Base-by-base conservation (phyloP, 768 basidiomycete species). In the Lepiota venenata region DNA sequence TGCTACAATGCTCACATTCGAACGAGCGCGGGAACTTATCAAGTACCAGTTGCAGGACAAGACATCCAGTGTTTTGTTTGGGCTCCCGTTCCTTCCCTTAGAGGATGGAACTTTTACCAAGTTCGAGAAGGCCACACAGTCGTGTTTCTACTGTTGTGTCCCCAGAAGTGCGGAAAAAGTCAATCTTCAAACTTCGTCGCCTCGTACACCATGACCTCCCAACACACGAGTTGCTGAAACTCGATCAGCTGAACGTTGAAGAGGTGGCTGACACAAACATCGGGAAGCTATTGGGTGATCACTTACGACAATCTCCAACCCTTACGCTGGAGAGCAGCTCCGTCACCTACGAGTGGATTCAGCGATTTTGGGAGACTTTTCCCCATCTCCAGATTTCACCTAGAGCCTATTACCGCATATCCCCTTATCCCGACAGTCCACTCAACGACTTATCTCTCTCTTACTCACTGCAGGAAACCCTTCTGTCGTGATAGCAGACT, bases 51-150 rank as follows among this genome's bases (percentile, higher is more conserved):
- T 53, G 11, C 37, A 51, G 18, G 58, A 64, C 3, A 47, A 20
- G 1, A 56, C 50, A n/a, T 32, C 55, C 4, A 54, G 55, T 7
- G 53, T 61, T 47, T 50, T 72, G 40, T 46, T 72, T 4, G 72
- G 64, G 0, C 63, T 76, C 40, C 61, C 64, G 2, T 62, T 78
- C 3, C 50, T 78, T 1, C 74, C 72, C 3, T 63, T 77, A 11
- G 63, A 70, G 20, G 60, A 74, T 53, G 69, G 62, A 6, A 66
- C 57, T 0, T 70, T 70, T 42, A 67, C 61, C 1, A 56, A 53
- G 1, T 62, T 76, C 9, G 55, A 64, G 38, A 20, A 49, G 37
- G 44, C 57, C 16, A 47, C 50, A 1, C 47, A 22, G 5, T 18
- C 46, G 3, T 66, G 68, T 50, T 74, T 66, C 43, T 50, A 65